These are phyloP conservation scores for Suhomyces coccinellae DNA, from an alignment of 1,139 yeast genomes.

Conservation along the genomic window DNA sequence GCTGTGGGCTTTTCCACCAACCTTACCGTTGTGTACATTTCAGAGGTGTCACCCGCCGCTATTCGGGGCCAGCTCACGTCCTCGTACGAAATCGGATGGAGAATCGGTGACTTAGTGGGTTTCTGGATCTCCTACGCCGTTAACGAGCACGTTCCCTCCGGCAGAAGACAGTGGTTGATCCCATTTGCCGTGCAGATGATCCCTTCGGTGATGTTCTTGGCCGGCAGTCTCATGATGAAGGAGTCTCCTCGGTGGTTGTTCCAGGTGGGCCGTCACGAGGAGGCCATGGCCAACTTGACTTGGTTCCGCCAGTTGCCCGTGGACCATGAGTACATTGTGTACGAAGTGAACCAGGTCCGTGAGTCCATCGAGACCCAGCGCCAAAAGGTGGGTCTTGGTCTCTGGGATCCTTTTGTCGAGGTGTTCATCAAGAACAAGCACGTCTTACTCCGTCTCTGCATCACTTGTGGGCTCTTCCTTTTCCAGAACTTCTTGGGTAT, in stretches of 20 bases:
- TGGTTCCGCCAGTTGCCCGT: slow-evolving; percentile 43
- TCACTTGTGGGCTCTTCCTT: slow-evolving; percentile 37
- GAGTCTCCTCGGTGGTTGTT: slow-evolving; percentile 46
- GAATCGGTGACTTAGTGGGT: slow-evolving; percentile 45
- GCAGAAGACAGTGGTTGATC: slow-evolving; percentile 42
- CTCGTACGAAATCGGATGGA: slow-evolving; percentile 45
- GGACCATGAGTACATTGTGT: slow-evolving; percentile 38
- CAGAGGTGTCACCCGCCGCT: slow-evolving; percentile 45
- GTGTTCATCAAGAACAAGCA: slow-evolving; percentile 33
- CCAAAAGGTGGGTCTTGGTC: slow-evolving; percentile 35
- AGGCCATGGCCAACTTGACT: slow-evolving; percentile 36
- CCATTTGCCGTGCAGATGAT: slow-evolving; percentile 47
- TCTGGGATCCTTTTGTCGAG: slow-evolving; percentile 40
- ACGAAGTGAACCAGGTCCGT: slow-evolving; percentile 33
- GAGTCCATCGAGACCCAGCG: slow-evolving; percentile 29
- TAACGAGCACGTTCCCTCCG: slow-evolving; percentile 29
- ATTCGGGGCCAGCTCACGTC: slow-evolving; percentile 41
- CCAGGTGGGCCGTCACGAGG: slow-evolving; percentile 35
- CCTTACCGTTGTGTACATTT: slow-evolving; percentile 42
- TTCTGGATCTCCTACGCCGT: slow-evolving; percentile 48
- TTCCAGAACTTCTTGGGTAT: slow-evolving; percentile 49
- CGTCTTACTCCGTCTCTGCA: slow-evolving; percentile 31
- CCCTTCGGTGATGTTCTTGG: slow-evolving; percentile 41
- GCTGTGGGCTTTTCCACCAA: slow-evolving; percentile 45
- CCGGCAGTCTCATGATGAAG: slow-evolving; percentile 37